Percentiles rank a stretch among this genome's conserved stretches.
These are phyloP conservation scores for Mortierella sp. DNA, from an alignment of 371 early-diverging fungal species.

Conservation along the genomic window DNA sequence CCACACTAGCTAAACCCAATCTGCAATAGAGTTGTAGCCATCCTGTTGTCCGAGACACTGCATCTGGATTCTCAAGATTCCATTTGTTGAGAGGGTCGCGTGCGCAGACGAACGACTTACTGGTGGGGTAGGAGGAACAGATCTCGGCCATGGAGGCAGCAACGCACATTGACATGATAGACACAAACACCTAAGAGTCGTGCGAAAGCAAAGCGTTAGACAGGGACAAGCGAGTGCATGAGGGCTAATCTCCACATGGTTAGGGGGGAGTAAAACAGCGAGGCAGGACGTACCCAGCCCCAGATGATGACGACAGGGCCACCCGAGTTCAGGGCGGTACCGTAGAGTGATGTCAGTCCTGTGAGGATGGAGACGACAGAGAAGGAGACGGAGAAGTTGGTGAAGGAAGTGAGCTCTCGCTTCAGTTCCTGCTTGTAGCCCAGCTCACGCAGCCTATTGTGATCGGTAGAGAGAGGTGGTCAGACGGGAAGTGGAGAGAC, in stretches of 20 bases:
- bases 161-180: conserved; percentile 56
- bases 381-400: conserved; percentile 61
- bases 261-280: no score
- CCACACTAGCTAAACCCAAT: conserved; percentile 7
- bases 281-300: conserved; percentile 56
- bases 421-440: conserved; percentile 65
- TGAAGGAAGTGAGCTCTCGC: conserved; percentile 62
- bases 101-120: conserved; percentile 25
- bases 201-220: no score
- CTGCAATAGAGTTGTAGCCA: conserved; percentile 18
- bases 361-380: conserved; percentile 58
- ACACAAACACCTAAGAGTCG: conserved; percentile 42
- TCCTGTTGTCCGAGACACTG: neutral
- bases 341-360: conserved; percentile 58
- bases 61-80: neutral
- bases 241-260: no score
- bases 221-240: no score
- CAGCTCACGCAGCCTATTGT: conserved; percentile 51
- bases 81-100: neutral
- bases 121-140: conserved; percentile 62
- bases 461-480: neutral
- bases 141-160: conserved; percentile 70
- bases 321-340: conserved; percentile 59
- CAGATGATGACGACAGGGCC: conserved; percentile 64
- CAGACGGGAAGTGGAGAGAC: neutral